Evolutionary conservation across 1,139 yeast genomes (phyloP), one percentile per base, ranked within the genome.

Genomic region (Yamadazyma diddensiae): DNA sequence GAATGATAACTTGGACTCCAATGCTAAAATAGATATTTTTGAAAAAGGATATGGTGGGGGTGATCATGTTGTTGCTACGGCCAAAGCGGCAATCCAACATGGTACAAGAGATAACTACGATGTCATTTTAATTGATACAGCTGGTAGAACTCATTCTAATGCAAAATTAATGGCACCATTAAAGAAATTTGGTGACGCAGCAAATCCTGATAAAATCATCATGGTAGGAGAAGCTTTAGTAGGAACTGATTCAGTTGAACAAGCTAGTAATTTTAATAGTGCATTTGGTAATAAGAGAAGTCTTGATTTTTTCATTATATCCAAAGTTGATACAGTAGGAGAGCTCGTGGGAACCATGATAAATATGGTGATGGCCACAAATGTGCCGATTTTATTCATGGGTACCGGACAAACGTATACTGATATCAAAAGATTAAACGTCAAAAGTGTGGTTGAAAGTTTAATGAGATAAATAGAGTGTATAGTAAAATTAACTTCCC

Each of bases 211-310:
- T 59, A 90, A 86, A 60, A 90, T 92, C 51, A 88, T 92, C 50
- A 92, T 92, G 97, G 98, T 92, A 13, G 98, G 97, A 27, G 98
- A 92, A 57, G 98, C 98, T 0, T 69, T 92, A 29, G 98, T 90
- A 2, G 98, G 98, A 14, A 90, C 97, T 0, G 98, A 92, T 54
- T 87, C 97, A 1, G 97, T 92, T 4, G 87, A 85, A 54, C 98
- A 92, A 56, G 98, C 98, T 0, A 77, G 77, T 35, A 90, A 92
- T 54, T 92, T 92, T 62, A 90, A 92, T 55, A 77, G 78, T 45
- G 97, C 97, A 0, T 92, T 94, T 62, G 98, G 98, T 10, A 80
- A 82, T 39, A 76, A 73, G 29, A 69, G 97, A 36, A 73, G 76
- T 31, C 66, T 92, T 35, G 97, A 92, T 56, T 94, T 92, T 53